A percentile compares a stretch with the other conserved stretches of the same genome.
phyloP scores from a whole-genome alignment of 2,329 filamentous ascomycete genomes.

The Parastagonospora nodorum region DNA sequence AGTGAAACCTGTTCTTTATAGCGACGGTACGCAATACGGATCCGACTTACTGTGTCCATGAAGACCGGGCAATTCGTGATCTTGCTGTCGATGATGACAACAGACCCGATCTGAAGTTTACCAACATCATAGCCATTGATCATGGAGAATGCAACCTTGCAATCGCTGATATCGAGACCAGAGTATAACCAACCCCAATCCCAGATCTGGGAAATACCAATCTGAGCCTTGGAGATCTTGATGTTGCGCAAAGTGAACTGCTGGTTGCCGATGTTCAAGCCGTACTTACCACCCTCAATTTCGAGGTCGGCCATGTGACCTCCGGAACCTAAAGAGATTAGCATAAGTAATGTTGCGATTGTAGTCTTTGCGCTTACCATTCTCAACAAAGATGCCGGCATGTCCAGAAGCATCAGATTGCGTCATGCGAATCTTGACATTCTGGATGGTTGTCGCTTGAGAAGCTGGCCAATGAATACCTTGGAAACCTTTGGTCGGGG shows the following conservation, averaged over 20 bases:
- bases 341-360: background rate
- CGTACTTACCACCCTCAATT: conserved; percentile 51
- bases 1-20: background rate
- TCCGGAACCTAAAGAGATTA: conserved; percentile 43
- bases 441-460: conserved; percentile 55
- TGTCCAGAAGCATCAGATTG: conserved; percentile 52
- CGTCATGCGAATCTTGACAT: conserved; percentile 52
- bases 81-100: conserved; percentile 62
- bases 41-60: conserved; percentile 49
- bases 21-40: background rate
- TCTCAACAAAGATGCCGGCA: conserved; percentile 55
- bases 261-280: conserved; percentile 54
- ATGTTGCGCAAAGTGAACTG: conserved; percentile 65
- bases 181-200: conserved; percentile 65
- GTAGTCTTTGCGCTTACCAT: conserved; percentile 26
- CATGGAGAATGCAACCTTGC: conserved; percentile 61
- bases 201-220: conserved; percentile 64
- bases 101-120: conserved; percentile 56
- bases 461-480: conserved; percentile 56
- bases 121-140: conserved; percentile 31
- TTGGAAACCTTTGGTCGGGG: conserved; percentile 52
- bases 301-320: conserved; percentile 54
- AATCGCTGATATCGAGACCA: conserved; percentile 58
- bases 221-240: conserved; percentile 57
- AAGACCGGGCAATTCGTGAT: conserved; percentile 58